Percentiles rank a stretch among this genome's conserved stretches.
phyloP scores from a whole-genome alignment of 805 yeast genomes.

The Kodamaea kakaduensis region DNA sequence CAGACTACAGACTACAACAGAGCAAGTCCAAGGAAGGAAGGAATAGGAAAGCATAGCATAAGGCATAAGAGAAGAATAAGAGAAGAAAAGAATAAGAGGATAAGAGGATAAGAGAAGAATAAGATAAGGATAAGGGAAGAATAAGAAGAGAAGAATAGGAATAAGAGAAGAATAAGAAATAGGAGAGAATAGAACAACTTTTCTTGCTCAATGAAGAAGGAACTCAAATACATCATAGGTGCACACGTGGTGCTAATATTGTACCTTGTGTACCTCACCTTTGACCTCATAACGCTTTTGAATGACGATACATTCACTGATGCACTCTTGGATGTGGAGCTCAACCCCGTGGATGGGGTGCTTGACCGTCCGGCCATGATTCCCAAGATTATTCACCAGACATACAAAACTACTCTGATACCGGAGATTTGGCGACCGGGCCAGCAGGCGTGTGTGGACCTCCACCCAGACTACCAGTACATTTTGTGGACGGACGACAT shows the following conservation, averaged over 20 bases:
- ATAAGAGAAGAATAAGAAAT: no score
- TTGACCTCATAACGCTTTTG: conserved; percentile 70
- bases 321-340: conserved; percentile 58
- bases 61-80: no score
- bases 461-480: conserved; percentile 86
- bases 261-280: conserved; percentile 57
- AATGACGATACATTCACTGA: conserved; percentile 67
- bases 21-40: no score
- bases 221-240: conserved; percentile 55
- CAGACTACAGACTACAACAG: no score
- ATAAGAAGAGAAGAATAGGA: no score
- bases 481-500: conserved; percentile 86
- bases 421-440: conserved; percentile 82
- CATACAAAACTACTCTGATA: conserved; percentile 73
- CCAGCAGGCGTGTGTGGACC: conserved; percentile 68
- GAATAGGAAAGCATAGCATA: no score
- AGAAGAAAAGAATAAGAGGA: no score
- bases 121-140: no score
- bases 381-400: conserved; percentile 91
- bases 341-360: conserved; percentile 50
- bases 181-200: no score
- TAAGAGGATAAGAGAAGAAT: no score
- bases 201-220: conserved; percentile 68
- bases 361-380: conserved; percentile 52
- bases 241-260: conserved; percentile 54